Base-by-base conservation (phyloP, 371 early-diverging fungal genomes). In the Paraphysoderma sedebokerense region DNA sequence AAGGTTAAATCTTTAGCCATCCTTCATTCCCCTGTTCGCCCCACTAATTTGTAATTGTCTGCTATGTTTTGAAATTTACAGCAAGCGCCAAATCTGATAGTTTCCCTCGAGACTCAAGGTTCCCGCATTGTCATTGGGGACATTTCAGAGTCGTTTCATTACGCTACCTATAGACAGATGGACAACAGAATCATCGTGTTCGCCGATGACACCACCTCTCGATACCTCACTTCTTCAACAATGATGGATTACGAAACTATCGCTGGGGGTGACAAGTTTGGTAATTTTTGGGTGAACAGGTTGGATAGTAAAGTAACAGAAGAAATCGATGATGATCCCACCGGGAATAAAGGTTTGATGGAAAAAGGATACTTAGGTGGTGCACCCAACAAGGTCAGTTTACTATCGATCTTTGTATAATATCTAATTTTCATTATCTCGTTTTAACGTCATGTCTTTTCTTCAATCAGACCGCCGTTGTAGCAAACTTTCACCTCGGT, bases 241-340 rank as follows among this genome's bases (percentile, higher is more conserved):
- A 77, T 84, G 77, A 55, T 92, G 17, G 96, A 93, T 60, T 89
- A 88, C 53, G 87, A 93, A 53, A 95, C 98, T 4, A 72, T 90
- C 0, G 87, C 78, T 1, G 85, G 77, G 22, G 92, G 85, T 11
- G 98, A 98, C 71, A 91, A 92, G 62, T 96, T 96, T 70, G 98
- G 98, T 26, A 90, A 87, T 51, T 62, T 98, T 30, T 79, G 76
- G 52, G 79, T 87, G 12, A 54, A 77, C 46, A 77, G 96, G 32
- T 59, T 87, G 41, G 80, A 89, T 0, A 51, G 57, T 19, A 68
- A 70, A 15, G 58, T 62, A 0, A 47, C 58, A 26, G 66, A 77
- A 37, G 83, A 82, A 46, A 59, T 92, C 30, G 91, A 91, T 40
- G 83, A 85, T 32, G 97, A 92, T 49, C 80, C 83, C 1, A 77